Conservation (phyloP, 371 early-diverging fungal species). For the Aphelidium insulamus region DNA sequence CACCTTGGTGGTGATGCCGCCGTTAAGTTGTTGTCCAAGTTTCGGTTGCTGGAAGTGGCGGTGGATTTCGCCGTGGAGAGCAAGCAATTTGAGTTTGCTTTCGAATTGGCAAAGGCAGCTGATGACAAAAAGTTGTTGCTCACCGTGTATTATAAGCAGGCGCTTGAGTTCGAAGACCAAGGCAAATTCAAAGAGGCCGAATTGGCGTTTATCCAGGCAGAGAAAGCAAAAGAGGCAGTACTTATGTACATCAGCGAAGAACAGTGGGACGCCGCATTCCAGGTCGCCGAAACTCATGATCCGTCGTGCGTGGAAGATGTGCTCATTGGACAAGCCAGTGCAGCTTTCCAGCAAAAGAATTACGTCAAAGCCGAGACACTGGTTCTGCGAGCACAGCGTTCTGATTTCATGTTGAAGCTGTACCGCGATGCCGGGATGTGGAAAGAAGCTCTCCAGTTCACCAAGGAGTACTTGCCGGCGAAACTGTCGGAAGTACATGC, state of each 20-base stretch:
- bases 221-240: constrained; percentile 30
- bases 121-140: no score
- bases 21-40: constrained; percentile 27
- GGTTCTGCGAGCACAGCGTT: constrained; percentile 23
- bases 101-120: constrained; percentile 22
- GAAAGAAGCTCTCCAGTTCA: constrained; percentile 25
- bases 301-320: constrained; percentile 19
- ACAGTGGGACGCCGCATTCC: constrained; percentile 24
- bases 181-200: constrained; percentile 30
- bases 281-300: constrained; percentile 24
- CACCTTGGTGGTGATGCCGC: constrained; percentile 29
- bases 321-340: constrained; percentile 24
- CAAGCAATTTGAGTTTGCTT: constrained; percentile 32
- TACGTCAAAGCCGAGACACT: constrained; percentile 19
- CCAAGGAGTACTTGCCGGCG: constrained; percentile 23
- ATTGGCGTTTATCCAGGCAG: constrained; percentile 21
- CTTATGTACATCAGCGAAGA: constrained; percentile 34
- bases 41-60: constrained; percentile 21
- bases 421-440: constrained; percentile 23
- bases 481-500: constrained; percentile 16
- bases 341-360: constrained; percentile 15
- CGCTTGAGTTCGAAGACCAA: constrained; percentile 28
- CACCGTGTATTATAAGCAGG: constrained; percentile 30
- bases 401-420: constrained; percentile 22
- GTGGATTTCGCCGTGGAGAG: constrained; percentile 33